Evolutionary conservation across 768 basidiomycete genomes (phyloP).

Genomic region (Agrocybe pediades): DNA sequence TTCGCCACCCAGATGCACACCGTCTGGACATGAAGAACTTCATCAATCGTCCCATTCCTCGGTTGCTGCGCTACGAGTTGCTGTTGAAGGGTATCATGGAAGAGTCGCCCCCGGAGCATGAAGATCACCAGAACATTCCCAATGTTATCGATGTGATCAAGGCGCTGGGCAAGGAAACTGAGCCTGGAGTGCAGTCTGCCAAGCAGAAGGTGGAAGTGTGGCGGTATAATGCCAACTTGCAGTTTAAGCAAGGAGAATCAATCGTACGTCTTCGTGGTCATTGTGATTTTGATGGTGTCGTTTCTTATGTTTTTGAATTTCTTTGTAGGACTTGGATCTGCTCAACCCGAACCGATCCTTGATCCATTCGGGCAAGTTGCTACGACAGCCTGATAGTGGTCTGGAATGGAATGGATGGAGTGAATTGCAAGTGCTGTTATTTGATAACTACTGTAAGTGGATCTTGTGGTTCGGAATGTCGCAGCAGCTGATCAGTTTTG

Average conservation of each 20-base stretch:
- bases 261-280: conserved; percentile 40
- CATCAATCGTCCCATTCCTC: conserved; percentile 89
- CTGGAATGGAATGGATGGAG: conserved; percentile 90
- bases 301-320: not conserved
- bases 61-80: conserved; percentile 86
- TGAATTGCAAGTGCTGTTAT: conserved; percentile 86
- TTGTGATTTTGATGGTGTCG: not conserved
- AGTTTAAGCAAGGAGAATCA: conserved; percentile 77
- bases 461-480: not conserved
- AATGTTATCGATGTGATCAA: conserved; percentile 88
- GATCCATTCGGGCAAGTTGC: conserved; percentile 80
- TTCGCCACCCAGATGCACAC: conserved; percentile 74
- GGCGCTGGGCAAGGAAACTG: conserved; percentile 81
- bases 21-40: conserved; percentile 92
- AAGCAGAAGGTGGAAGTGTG: conserved; percentile 91
- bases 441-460: conserved; percentile 89
- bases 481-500: conserved; percentile 13
- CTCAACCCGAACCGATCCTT: conserved; percentile 80
- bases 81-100: conserved; percentile 81
- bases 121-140: conserved; percentile 82
- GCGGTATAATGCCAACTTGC: conserved; percentile 78
- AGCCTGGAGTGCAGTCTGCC: conserved; percentile 83
- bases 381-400: conserved; percentile 86
- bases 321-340: conserved; percentile 79
- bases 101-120: conserved; percentile 70